A percentile compares a stretch with the other conserved stretches of the same genome.
phyloP scores from a whole-genome alignment of 306 rosid genomes.

The Hylodesmum podocarpum region DNA sequence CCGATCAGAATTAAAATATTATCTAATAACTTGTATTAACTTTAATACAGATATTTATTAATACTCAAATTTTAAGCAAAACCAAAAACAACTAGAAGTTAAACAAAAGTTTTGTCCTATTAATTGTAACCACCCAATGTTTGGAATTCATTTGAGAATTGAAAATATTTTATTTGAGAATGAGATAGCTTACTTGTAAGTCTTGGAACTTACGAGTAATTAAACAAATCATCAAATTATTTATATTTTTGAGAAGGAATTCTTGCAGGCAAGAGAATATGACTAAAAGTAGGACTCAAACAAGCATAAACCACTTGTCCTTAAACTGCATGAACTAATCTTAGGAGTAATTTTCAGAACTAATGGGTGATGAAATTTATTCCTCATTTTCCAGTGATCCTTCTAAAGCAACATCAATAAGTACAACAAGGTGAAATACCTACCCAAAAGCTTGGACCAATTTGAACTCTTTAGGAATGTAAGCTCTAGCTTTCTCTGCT shows the following conservation, averaged over 20 bases:
- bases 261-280: too few species aligned
- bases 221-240: too few species aligned
- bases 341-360: too few species aligned
- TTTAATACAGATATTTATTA: neutral
- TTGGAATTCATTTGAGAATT: neutral
- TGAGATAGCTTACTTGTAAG: neutral
- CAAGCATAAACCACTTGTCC: too few species aligned
- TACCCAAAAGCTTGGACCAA: slow-evolving; percentile 95
- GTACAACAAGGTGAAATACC: slow-evolving; percentile 29
- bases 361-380: neutral
- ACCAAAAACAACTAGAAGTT: neutral
- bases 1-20: neutral
- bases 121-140: neutral
- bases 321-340: too few species aligned
- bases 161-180: neutral
- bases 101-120: neutral
- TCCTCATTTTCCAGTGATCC: neutral
- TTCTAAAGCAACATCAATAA: neutral
- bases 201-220: neutral
- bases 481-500: slow-evolving; percentile 71
- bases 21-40: neutral
- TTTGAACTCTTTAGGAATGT: slow-evolving; percentile 83
- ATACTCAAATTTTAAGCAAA: neutral
- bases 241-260: too few species aligned
- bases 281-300: too few species aligned